Base-by-base conservation (phyloP, 106 monocot species). In the Cymbidium sinense region DNA sequence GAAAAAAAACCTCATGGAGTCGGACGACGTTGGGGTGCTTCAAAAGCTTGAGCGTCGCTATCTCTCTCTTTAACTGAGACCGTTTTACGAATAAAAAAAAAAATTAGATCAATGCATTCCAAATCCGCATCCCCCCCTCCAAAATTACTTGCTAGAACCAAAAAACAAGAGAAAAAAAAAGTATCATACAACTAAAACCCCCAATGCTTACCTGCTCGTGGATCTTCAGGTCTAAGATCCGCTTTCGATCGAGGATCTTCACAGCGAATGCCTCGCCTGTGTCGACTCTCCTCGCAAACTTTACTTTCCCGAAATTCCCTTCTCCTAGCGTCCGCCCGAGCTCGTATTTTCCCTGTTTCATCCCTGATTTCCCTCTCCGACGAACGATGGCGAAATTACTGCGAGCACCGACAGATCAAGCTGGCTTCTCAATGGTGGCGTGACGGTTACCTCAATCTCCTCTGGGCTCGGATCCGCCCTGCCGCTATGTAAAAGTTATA, bases 241-340 rank as follows among this genome's bases (percentile, higher is more conserved):
- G 82, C n/a, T 84, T 75, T 23, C 86, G 88, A 43, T 93, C 91
- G 75, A 96, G 90, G 67, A 96, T 85, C 81, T 96, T 96, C 82
- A 96, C 74, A 82, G 96, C 96, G 86, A 87, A 93, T 25, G 36
- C 69, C 28, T 50, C 28, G 29, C 93, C 93, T 18, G 89, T 77
- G 37, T 85, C 82, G 11, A 85, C 77, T 74, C 89, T 79, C 50
- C 81, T 78, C 50, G 93, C 96, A 75, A 80, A 78, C 70, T 93
- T 93, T 70, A 96, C 96, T 83, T 91, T 93, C 13, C 91, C 93
- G 83, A 96, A 96, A 74, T 84, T 89, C 47, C 96, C 96, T 77
- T 96, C 96, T 5, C 96, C 96, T 0, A 96, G 87, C 29, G 91
- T 89, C 80, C 84, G 44, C 50, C 93, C 93, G 2, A 96, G 81